phyloP scores from a whole-genome alignment of 23 red algal species.

The Gracilaria vermiculophylla region DNA sequence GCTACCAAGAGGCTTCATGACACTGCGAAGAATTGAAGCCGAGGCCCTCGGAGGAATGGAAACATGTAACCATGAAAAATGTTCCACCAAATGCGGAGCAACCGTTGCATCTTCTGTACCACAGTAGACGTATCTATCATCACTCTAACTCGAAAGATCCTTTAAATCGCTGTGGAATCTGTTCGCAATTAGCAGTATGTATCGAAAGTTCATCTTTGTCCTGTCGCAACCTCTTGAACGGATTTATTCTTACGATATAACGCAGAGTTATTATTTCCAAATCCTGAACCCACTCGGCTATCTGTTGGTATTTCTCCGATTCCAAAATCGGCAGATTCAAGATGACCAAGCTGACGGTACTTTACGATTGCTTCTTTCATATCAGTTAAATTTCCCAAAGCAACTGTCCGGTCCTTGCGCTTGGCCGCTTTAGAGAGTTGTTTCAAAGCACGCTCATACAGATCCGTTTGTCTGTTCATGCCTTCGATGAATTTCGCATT shows the following conservation, averaged over 20 bases:
- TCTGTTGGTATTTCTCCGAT: constrained; percentile 72
- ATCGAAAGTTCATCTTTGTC: background rate
- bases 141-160: no score
- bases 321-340: constrained; percentile 70
- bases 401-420: constrained; percentile 46
- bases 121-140: background rate
- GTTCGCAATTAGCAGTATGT: background rate
- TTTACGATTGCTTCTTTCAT: constrained; percentile 40
- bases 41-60: background rate
- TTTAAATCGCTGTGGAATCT: background rate
- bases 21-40: background rate
- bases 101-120: background rate
- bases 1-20: constrained; percentile 48
- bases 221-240: constrained; percentile 40
- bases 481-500: constrained; percentile 58
- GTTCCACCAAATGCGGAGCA: background rate
- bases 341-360: constrained; percentile 54
- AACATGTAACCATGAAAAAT: background rate
- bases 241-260: constrained; percentile 67
- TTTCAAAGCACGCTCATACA: constrained; percentile 51
- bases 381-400: constrained; percentile 33
- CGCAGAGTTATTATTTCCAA: constrained; percentile 82
- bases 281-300: constrained; percentile 64
- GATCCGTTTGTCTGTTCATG: constrained; percentile 59
- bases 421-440: constrained; percentile 55